A percentile compares a stretch with the other conserved stretches of the same genome.
Evolutionary conservation across 345 rosid genomes (phyloP).

Genomic region (Eucalyptus coolabah): DNA sequence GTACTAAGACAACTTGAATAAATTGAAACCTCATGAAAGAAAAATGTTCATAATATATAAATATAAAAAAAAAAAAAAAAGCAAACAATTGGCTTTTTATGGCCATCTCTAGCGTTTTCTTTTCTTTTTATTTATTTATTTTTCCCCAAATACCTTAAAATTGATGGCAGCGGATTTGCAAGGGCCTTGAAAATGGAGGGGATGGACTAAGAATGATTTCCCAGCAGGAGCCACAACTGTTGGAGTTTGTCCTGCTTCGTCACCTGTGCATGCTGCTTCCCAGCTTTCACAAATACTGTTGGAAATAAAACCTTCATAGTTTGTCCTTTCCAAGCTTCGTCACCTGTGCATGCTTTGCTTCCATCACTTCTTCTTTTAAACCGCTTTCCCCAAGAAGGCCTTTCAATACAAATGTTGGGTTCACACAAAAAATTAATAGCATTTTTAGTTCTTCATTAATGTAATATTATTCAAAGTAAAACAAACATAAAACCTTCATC

Average conservation of each 20-base stretch:
- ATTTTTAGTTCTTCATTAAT: too few species aligned
- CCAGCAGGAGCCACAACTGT: conserved; percentile 11
- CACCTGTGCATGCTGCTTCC: conserved; percentile 5
- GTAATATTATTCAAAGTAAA: too few species aligned
- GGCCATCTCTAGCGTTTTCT: background rate
- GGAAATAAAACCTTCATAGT: too few species aligned
- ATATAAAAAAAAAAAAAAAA: background rate
- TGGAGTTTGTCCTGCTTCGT: background rate
- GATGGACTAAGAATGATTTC: conserved; percentile 13
- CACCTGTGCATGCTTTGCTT: too few species aligned
- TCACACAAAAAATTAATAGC: too few species aligned
- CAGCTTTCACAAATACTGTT: too few species aligned
- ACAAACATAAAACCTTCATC: too few species aligned
- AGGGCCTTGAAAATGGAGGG: conserved; percentile 21
- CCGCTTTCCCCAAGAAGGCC: too few species aligned
- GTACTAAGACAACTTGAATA: background rate
- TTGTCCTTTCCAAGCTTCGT: too few species aligned
- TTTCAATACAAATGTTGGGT: too few species aligned
- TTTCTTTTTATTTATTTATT: background rate
- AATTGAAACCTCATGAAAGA: background rate
- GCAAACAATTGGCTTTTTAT: background rate
- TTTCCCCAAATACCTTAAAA: conserved; percentile 7
- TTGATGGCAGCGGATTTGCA: conserved; percentile 13
- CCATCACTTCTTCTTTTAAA: too few species aligned
- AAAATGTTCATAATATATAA: background rate